Evolutionary conservation across 2,329 filamentous ascomycete genomes (phyloP).

Genomic region (Talaromyces pinophilus): DNA sequence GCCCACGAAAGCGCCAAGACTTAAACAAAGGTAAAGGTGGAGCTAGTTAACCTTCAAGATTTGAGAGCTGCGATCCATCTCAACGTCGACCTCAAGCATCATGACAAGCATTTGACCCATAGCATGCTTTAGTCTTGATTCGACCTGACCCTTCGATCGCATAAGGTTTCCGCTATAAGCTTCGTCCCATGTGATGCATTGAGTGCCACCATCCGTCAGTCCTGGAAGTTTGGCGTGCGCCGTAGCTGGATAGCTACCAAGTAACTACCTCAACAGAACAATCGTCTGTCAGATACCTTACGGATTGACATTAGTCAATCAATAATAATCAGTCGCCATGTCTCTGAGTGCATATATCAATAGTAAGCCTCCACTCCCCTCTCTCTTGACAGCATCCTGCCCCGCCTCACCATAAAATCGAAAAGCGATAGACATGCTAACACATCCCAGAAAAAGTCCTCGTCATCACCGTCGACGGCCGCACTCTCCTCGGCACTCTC

Average conservation of each 20-base stretch:
- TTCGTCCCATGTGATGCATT: slow-evolving; percentile 16
- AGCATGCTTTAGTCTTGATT: neutral
- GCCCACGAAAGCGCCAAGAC: slow-evolving; percentile 2
- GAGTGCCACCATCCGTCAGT: slow-evolving; percentile 9
- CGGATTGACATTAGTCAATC: neutral
- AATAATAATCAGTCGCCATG: slow-evolving; percentile 39
- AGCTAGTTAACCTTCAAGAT: slow-evolving; percentile 6
- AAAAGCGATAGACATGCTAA: neutral
- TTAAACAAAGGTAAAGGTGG: slow-evolving; percentile 3
- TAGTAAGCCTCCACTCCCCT: slow-evolving; percentile 42
- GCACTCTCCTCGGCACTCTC: slow-evolving; percentile 79
- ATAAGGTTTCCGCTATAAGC: neutral
- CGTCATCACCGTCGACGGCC: slow-evolving; percentile 88
- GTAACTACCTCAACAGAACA: neutral
- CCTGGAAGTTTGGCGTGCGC: slow-evolving; percentile 13
- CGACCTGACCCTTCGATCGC: neutral
- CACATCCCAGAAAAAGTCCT: slow-evolving; percentile 74
- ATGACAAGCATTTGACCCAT: neutral
- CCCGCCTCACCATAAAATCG: neutral
- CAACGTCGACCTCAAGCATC: neutral
- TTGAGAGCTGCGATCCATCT: neutral
- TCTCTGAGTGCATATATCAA: slow-evolving; percentile 57
- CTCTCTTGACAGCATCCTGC: neutral
- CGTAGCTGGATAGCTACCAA: neutral
- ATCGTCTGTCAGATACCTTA: neutral